phyloP scores from a whole-genome alignment of 805 yeast species.

The Metschnikowia noctiluminum region DNA sequence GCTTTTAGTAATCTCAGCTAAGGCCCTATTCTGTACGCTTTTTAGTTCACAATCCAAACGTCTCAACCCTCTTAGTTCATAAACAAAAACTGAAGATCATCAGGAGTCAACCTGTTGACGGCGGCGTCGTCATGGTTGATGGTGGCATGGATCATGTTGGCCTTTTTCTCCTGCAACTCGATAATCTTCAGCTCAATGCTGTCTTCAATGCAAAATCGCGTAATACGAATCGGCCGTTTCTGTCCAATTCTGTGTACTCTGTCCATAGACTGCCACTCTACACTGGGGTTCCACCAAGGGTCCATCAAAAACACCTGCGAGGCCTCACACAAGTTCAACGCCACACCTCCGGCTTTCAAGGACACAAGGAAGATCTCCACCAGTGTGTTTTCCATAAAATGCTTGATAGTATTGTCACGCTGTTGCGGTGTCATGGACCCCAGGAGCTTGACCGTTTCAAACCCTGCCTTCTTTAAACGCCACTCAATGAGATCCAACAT shows the following conservation, averaged over 20 bases:
- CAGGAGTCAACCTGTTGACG: constrained; percentile 82
- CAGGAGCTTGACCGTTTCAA: constrained; percentile 87
- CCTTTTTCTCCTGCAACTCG: constrained; percentile 95
- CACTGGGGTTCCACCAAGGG: constrained; percentile 99
- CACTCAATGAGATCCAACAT: constrained; percentile 96
- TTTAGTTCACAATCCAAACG: too few species aligned
- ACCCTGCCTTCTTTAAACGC: constrained; percentile 93
- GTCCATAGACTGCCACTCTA: constrained; percentile 98
- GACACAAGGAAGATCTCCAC: constrained; percentile 95
- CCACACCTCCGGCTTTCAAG: constrained; percentile 98
- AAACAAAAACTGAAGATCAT: constrained; percentile 91
- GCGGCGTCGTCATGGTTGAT: constrained; percentile 92
- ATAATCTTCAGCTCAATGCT: constrained; percentile 95
- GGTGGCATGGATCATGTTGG: constrained; percentile 97
- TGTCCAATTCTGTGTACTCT: constrained; percentile 98
- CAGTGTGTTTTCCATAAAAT: constrained; percentile 87
- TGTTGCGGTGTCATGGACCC: constrained; percentile 98
- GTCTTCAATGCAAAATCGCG: constrained; percentile 91
- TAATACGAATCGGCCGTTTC: constrained; percentile 87
- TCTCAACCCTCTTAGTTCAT: constrained; percentile 49
- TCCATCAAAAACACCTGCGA: constrained; percentile 94
- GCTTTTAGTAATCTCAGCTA: too few species aligned
- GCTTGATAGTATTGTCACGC: constrained; percentile 84
- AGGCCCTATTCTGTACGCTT: too few species aligned
- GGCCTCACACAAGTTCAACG: constrained; percentile 92